These are phyloP conservation scores for Dinochytrium kinnereticum DNA, from an alignment of 371 early-diverging fungal genomes.

Conservation along the genomic window DNA sequence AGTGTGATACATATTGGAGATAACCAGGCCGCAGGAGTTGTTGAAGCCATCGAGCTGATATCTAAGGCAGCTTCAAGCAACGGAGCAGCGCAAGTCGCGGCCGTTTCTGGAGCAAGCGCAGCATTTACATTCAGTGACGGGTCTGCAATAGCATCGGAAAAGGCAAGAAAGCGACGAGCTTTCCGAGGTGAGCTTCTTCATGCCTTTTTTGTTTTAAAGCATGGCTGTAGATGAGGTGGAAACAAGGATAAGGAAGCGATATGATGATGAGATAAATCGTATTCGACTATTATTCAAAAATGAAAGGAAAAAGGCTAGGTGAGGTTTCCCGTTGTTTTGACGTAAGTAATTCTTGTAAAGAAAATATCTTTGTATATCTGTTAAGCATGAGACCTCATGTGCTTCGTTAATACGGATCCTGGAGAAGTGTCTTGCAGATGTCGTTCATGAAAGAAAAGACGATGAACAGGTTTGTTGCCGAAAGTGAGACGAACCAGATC, in stretches of 20 bases:
- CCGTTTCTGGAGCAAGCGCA: slow-evolving; percentile 7
- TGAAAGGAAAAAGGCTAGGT: neutral
- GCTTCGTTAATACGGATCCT: neutral
- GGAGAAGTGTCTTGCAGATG: neutral
- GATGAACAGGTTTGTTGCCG: slow-evolving; percentile 5
- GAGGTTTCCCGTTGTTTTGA: neutral
- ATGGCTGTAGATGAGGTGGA: neutral
- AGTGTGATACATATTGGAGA: slow-evolving; percentile 45
- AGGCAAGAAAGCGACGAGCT: neutral
- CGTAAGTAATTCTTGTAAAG: neutral
- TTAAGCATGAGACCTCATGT: neutral
- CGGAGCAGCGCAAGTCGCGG: neutral
- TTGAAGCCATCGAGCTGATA: slow-evolving; percentile 9
- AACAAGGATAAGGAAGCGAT: neutral
- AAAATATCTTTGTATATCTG: neutral
- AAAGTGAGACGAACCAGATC: neutral
- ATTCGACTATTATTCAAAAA: neutral
- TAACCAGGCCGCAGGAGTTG: slow-evolving; percentile 15
- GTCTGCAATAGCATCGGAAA: neutral
- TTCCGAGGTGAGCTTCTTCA: neutral
- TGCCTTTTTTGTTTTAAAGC: neutral
- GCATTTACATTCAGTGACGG: neutral
- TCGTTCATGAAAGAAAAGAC: neutral
- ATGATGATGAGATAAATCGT: neutral
- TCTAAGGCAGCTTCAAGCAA: neutral